phyloP scores from a whole-genome alignment of 768 basidiomycete genomes.

The Artomyces pyxidatus region DNA sequence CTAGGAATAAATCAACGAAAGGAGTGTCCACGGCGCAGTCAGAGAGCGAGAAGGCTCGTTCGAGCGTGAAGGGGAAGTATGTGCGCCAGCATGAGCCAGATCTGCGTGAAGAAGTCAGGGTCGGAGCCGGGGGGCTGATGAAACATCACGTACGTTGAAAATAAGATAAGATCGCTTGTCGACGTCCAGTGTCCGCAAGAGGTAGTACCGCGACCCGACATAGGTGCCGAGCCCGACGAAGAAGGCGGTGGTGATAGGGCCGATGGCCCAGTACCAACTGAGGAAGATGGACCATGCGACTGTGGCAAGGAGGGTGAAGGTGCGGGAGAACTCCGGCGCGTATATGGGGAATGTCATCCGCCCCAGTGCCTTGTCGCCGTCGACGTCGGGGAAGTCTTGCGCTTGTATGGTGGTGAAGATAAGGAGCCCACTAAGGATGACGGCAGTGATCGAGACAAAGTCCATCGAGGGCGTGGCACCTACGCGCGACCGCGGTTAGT shows the following conservation, averaged over 20 bases:
- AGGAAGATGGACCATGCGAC: constrained; percentile 18
- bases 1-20: constrained; percentile 6
- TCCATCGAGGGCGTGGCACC: constrained; percentile 11
- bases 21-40: constrained; percentile 8
- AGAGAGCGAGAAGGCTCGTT: constrained; percentile 14
- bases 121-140: constrained; percentile 4
- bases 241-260: constrained; percentile 10
- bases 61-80: constrained; percentile 13
- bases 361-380: constrained; percentile 17
- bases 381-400: constrained; percentile 21
- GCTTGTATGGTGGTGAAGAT: constrained; percentile 20
- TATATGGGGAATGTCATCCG: constrained; percentile 19
- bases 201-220: constrained; percentile 17
- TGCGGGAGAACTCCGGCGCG: constrained; percentile 15
- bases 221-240: constrained; percentile 13
- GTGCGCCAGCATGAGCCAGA: constrained; percentile 16
- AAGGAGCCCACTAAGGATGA: constrained; percentile 15
- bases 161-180: constrained; percentile 17
- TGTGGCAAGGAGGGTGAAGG: constrained; percentile 16
- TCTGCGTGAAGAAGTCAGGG: constrained; percentile 9
- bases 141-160: constrained; percentile 19
- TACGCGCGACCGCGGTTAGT: constrained; percentile 7
- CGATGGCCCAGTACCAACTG: constrained; percentile 16
- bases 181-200: constrained; percentile 12
- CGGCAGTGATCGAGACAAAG: constrained; percentile 15